Conservation (phyloP, 1,139 yeast species). For the Taphrina communis region DNA sequence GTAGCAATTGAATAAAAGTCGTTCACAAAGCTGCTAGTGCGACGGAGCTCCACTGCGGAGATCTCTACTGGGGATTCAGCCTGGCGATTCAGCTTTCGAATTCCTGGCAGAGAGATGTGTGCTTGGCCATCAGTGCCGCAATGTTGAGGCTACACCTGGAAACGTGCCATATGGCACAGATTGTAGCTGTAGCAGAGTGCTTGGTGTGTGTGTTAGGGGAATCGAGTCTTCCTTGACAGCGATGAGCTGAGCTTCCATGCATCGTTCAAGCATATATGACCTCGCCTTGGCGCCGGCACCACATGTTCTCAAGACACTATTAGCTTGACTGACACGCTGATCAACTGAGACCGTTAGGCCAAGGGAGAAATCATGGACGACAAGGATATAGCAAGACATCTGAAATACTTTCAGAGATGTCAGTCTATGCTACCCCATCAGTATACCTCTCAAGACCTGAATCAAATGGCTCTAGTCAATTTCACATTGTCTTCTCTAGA, state of each 20-base stretch:
- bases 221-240: too few species aligned
- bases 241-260: too few species aligned
- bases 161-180: too few species aligned
- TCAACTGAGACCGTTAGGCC: not conserved
- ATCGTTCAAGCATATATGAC: too few species aligned
- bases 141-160: too few species aligned
- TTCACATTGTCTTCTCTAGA: slow-evolving; percentile 71
- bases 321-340: too few species aligned
- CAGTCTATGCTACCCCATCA: slow-evolving; percentile 52
- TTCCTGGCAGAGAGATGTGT: too few species aligned
- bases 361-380: not conserved
- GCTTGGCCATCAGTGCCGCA: too few species aligned
- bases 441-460: slow-evolving; percentile 60
- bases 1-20: slow-evolving; percentile 5
- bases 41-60: not conserved
- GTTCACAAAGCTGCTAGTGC: not conserved
- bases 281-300: too few species aligned
- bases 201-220: too few species aligned
- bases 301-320: too few species aligned
- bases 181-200: too few species aligned
- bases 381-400: slow-evolving; percentile 43
- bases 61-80: not conserved
- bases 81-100: not conserved
- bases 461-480: slow-evolving; percentile 67
- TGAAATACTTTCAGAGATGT: slow-evolving; percentile 51